Base-by-base conservation (phyloP, 2,329 filamentous ascomycete genomes). In the Epicoccum nigrum region DNA sequence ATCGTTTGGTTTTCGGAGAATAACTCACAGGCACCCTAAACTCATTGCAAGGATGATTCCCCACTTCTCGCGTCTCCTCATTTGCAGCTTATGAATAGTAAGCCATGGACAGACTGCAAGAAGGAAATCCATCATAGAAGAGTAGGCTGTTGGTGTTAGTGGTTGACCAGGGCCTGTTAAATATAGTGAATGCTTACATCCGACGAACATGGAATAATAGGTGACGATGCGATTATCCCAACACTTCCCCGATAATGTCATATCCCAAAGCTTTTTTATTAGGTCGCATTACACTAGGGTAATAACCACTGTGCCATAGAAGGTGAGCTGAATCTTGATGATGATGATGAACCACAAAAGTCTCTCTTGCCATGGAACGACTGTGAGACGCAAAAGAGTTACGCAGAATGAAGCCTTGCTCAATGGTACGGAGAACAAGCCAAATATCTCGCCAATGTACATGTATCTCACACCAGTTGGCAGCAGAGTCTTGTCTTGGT, bases 21-120 rank as follows among this genome's bases (percentile, higher is more conserved):
- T n/a, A n/a, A n/a, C 60, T 45, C 52, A 65, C 64, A 69, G 58
- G 40, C 63, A 43, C 12, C 65, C 66, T 38, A 70, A 44, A 32
- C 64, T 67, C 65, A 68, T 67, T 1, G 61, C 61, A 7, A 64
- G 12, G 1, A 55, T 58, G 31, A 68, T 56, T 20, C 59, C 62
- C 7, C 59, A n/a, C 21, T 69, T 70, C 39, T 71, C 67, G 7
- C 58, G 55, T 38, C 47, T 56, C 25, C 51, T 58, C 60, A 69
- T 70, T 35, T 69, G 56, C 16, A 71, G 46, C 2, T 58, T 59
- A 51, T 60, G 63, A 7, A 69, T 53, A 12, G 69, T 55, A 13
- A 63, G 25, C 47, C 57, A 69, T 1, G 66, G 66, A 15, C 68
- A 58, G 1, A 60, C 20, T 15, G 66, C 65, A 8, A 71, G 58